Conservation (phyloP, 495 filamentous ascomycete genomes). For the Aspergillus indologenus region DNA sequence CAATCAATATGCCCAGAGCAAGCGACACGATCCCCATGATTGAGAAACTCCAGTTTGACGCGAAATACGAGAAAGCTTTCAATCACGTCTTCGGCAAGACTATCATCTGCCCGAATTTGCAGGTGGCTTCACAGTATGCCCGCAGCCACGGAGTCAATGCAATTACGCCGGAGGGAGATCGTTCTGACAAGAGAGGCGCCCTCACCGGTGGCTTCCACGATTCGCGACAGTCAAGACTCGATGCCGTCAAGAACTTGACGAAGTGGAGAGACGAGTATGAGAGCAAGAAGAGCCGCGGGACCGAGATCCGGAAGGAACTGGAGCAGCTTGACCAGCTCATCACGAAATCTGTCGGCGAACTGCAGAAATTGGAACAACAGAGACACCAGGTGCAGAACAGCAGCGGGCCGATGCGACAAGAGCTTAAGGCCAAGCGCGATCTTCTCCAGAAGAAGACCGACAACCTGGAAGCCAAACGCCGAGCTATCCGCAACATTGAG, state of each 20-base stretch:
- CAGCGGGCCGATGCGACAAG: slow-evolving; percentile 72
- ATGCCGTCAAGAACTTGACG: slow-evolving; percentile 73
- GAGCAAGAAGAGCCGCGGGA: slow-evolving; percentile 52
- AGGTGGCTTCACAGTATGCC: slow-evolving; percentile 82
- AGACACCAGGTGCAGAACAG: slow-evolving; percentile 74
- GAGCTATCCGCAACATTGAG: slow-evolving; percentile 69
- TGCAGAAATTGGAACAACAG: slow-evolving; percentile 80
- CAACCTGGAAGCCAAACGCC: slow-evolving; percentile 68
- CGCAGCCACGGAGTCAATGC: slow-evolving; percentile 86
- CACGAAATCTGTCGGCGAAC: slow-evolving; percentile 72
- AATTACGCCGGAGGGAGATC: slow-evolving; percentile 92
- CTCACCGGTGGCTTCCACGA: slow-evolving; percentile 93
- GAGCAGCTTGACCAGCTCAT: slow-evolving; percentile 82
- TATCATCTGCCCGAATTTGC: slow-evolving; percentile 86
- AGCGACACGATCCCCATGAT: slow-evolving; percentile 85
- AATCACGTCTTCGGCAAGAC: slow-evolving; percentile 94
- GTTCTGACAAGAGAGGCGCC: slow-evolving; percentile 88
- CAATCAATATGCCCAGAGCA: slow-evolving; percentile 73
- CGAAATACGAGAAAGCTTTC: slow-evolving; percentile 77
- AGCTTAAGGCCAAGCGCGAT: slow-evolving; percentile 66
- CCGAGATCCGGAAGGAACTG: slow-evolving; percentile 61
- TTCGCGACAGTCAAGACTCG: slow-evolving; percentile 72
- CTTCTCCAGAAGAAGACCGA: slow-evolving; percentile 75
- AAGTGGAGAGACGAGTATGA: slow-evolving; percentile 75
- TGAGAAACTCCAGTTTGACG: slow-evolving; percentile 77